Evolutionary conservation across 1,284 basidiomycete genomes (phyloP).

Genomic region (Pascua sp.): DNA sequence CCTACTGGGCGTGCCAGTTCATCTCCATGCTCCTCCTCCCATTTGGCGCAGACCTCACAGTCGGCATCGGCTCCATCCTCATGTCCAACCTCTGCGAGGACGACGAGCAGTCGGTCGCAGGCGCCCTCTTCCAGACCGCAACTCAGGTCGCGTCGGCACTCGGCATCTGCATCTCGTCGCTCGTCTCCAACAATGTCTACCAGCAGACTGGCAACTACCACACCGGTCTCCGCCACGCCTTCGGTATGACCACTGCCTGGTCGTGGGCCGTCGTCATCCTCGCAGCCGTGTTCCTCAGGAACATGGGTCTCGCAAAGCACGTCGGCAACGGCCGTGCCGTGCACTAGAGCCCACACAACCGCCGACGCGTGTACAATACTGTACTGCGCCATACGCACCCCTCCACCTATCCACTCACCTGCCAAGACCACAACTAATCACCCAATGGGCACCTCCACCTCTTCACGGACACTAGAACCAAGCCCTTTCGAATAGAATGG

Average conservation of each 20-base stretch:
- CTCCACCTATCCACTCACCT: too few relatives aligned
- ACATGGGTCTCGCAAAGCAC: slow-evolving; percentile 13
- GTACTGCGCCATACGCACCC: too few relatives aligned
- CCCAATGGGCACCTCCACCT: too few relatives aligned
- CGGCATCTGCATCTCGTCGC: slow-evolving; percentile 26
- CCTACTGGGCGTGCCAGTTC: slow-evolving; percentile 39
- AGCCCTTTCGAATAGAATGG: too few relatives aligned
- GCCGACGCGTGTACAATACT: too few relatives aligned
- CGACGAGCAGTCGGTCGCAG: slow-evolving; percentile 34
- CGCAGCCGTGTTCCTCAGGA: slow-evolving; percentile 13
- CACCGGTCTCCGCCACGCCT: slow-evolving; percentile 22
- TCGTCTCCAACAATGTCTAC: slow-evolving; percentile 19
- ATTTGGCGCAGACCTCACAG: slow-evolving; percentile 34
- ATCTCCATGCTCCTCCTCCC: slow-evolving; percentile 29
- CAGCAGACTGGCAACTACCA: slow-evolving; percentile 12
- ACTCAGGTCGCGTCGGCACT: slow-evolving; percentile 28
- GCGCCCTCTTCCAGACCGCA: slow-evolving; percentile 36
- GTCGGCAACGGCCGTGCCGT: slow-evolving; percentile 8
- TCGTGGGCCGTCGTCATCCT: slow-evolving; percentile 16
- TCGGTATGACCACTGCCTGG: slow-evolving; percentile 27
- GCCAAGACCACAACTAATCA: too few relatives aligned
- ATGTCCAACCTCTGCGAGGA: slow-evolving; percentile 35
- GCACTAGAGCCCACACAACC: slow-evolving; percentile 5
- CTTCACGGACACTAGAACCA: too few relatives aligned
- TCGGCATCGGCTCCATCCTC: slow-evolving; percentile 33